Conservation (phyloP, 148 eudicot species). For the Polygonum aviculare region DNA sequence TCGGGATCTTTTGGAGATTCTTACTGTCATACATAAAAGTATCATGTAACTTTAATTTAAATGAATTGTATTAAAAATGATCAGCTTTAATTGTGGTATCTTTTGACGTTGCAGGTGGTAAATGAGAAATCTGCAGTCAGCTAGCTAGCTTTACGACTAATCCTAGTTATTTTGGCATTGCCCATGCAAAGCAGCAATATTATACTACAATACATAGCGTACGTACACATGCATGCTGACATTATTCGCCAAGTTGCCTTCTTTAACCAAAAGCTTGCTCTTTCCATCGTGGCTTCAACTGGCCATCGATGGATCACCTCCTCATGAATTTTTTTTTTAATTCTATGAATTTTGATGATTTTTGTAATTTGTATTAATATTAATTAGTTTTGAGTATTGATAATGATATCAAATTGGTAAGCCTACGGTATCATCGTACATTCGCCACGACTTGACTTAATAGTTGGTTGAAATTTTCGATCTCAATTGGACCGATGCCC, state of each 20-base stretch:
- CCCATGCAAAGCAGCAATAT: neutral
- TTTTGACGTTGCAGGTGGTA: constrained; percentile 1
- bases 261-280: neutral
- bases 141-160: neutral
- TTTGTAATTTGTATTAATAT: neutral
- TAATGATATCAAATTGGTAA: too few species aligned
- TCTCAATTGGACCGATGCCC: too few species aligned
- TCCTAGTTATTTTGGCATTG: neutral
- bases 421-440: too few species aligned
- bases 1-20: neutral
- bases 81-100: neutral
- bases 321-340: neutral
- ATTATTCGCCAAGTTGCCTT: neutral
- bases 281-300: constrained; percentile 6
- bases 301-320: neutral
- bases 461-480: too few species aligned
- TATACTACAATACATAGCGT: too few species aligned
- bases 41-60: too few species aligned
- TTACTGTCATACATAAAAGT: neutral
- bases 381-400: neutral
- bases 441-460: too few species aligned
- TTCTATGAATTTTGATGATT: neutral
- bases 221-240: neutral
- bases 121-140: neutral
- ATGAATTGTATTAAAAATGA: neutral